A percentile compares a stretch with the other conserved stretches of the same genome.
phyloP scores from a whole-genome alignment of 306 rosid species.

The Dicorynia guianensis region DNA sequence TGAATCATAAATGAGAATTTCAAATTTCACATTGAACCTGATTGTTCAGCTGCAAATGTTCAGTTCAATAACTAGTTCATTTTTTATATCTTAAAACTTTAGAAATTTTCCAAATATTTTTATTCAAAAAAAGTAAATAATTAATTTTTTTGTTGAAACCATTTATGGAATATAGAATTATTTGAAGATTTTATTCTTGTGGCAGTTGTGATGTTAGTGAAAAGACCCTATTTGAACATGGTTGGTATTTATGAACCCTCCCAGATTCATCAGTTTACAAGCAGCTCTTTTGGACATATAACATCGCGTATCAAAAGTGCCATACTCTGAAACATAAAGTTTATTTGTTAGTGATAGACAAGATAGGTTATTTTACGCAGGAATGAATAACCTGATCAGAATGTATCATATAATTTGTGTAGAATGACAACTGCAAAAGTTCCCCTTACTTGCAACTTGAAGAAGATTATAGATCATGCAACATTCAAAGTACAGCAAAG shows the following conservation, averaged over 20 bases:
- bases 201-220: not conserved
- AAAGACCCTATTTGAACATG: slow-evolving; percentile 2
- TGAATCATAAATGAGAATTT: slow-evolving; percentile 9
- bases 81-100: not conserved
- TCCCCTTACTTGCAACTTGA: slow-evolving; percentile 13
- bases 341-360: slow-evolving; percentile 1
- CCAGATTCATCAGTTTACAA: slow-evolving; percentile 2
- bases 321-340: slow-evolving; percentile 20
- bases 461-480: slow-evolving; percentile 24
- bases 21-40: slow-evolving; percentile 11
- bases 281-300: not conserved
- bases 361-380: slow-evolving; percentile 11
- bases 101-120: not conserved
- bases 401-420: slow-evolving; percentile 6
- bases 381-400: not conserved
- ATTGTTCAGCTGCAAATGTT: not conserved
- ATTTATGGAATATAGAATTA: slow-evolving; percentile 22
- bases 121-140: not conserved
- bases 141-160: slow-evolving; percentile 7
- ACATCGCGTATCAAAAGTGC: not conserved
- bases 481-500: slow-evolving; percentile 16
- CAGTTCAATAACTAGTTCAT: not conserved
- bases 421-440: slow-evolving; percentile 12
- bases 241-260: not conserved
- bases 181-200: slow-evolving; percentile 13